Conservation (phyloP, 1,139 yeast genomes). For the Protomyces macrosporus region DNA sequence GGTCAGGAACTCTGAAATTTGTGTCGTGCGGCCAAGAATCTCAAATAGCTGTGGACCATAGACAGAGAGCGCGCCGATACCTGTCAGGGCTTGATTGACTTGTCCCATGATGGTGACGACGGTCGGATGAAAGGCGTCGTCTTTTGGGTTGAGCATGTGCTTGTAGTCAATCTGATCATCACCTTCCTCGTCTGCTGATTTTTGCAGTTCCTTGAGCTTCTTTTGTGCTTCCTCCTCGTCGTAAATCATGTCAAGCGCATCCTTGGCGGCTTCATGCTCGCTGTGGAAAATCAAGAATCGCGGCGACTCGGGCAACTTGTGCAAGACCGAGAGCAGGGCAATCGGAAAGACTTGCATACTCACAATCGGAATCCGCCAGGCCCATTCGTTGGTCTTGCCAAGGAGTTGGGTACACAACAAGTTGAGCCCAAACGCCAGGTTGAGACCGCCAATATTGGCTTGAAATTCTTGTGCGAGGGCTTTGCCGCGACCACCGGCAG, state of each 20-base stretch:
- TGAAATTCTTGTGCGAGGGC: conserved; percentile 24
- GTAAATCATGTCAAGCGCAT: conserved; percentile 4
- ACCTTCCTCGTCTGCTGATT: conserved; percentile 17
- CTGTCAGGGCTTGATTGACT: conserved; percentile 23
- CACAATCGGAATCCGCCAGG: conserved; percentile 23
- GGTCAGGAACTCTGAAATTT: conserved; percentile 16
- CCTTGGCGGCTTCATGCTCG: conserved; percentile 11
- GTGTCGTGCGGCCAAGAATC: conserved; percentile 9
- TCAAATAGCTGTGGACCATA: conserved; percentile 21
- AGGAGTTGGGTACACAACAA: conserved; percentile 5
- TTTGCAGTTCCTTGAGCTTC: conserved; percentile 11
- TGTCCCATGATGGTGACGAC: conserved; percentile 24
- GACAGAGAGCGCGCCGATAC: conserved; percentile 22
- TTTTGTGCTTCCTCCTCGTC: conserved; percentile 5
- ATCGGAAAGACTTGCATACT: conserved; percentile 21
- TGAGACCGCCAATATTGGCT: conserved; percentile 19
- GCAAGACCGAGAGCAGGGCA: conserved; percentile 14
- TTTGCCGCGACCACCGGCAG: conserved; percentile 16
- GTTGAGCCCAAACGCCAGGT: conserved; percentile 14
- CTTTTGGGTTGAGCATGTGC: conserved; percentile 25
- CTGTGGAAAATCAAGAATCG: conserved; percentile 19
- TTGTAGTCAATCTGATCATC: conserved; percentile 2
- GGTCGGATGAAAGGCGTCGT: conserved; percentile 20
- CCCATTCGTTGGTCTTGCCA: conserved; percentile 19
- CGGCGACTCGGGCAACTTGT: conserved; percentile 19